Base-by-base conservation (phyloP, 1,284 basidiomycete species). In the Malassezia sympodialis region DNA sequence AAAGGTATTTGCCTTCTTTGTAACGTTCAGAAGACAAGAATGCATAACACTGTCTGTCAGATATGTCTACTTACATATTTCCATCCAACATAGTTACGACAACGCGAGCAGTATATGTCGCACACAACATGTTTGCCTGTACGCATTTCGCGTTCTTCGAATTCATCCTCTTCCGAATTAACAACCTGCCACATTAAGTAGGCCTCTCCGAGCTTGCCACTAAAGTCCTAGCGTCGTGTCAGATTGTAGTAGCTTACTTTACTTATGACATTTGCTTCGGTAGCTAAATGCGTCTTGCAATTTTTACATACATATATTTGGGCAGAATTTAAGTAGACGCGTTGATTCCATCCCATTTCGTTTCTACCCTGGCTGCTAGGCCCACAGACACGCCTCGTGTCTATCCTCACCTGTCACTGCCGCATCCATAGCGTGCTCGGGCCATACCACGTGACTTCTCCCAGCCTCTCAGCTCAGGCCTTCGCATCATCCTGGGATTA, bases 1-100 rank as follows among this genome's bases (percentile, higher is more conserved):
- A 85, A 75, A 98, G 96, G 76, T 83, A 96, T 79, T 91, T 91
- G 75, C 90, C 90, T 79, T 98, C 93, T 76, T 98, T 98, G 81
- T 98, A 98, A 76, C 88, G 90, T 80, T 98, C 91, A 12, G 82
- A 81, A 8, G 79, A 72, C 70, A 94, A 90, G 73, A 85, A 96
- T 6, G 93, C 93, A 53, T 82, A 82, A 76, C 94, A 91, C 91
- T 94, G 69, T 12, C 15, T 3, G 23, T 23, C 12, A 32, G 41
- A n/a, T 43, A 27, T n/a, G 4, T 1, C 8, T 8, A 43, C 41
- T 10, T 12, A 43, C 41, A 27, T 43, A 43, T 43, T 27, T 43
- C 41, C 28, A 41, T 26, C n/a, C 32, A 8, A 19, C 39, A 30
- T 11, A 24, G 31, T 11, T 31, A 53, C 82, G 81, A 76, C 93